Evolutionary conservation across 1,284 basidiomycete genomes (phyloP).

Genomic region (Vanrija sp.): DNA sequence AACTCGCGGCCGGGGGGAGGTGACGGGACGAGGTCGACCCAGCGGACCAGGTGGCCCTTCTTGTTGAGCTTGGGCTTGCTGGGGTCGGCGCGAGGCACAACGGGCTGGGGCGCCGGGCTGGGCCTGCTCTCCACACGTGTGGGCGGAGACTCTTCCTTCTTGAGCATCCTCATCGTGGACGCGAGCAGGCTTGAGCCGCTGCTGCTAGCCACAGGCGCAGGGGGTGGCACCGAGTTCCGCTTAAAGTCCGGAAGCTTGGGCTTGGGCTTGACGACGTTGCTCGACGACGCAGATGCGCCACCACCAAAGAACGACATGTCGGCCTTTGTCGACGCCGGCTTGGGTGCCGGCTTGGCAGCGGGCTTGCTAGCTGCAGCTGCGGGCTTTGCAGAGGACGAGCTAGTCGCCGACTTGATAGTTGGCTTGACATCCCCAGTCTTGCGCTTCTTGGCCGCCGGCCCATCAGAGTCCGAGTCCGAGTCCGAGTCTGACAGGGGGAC

Average conservation of each 20-base stretch:
- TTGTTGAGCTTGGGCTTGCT: slow-evolving; percentile 26
- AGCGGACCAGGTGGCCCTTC: slow-evolving; percentile 31
- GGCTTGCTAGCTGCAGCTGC: not conserved
- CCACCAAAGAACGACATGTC: slow-evolving; percentile 37
- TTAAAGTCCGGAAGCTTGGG: slow-evolving; percentile 25
- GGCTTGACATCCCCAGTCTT: slow-evolving; percentile 12
- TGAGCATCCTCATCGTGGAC: slow-evolving; percentile 9
- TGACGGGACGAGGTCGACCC: slow-evolving; percentile 25
- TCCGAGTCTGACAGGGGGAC: slow-evolving; percentile 9
- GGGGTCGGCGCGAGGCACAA: not conserved
- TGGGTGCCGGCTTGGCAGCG: not conserved
- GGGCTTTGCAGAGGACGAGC: not conserved
- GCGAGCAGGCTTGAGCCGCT: slow-evolving; percentile 3
- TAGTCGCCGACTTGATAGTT: not conserved
- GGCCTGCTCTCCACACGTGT: not conserved
- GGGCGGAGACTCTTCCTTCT: slow-evolving; percentile 5
- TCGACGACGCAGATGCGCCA: slow-evolving; percentile 9
- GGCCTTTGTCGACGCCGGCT: not conserved
- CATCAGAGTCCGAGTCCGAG: not conserved
- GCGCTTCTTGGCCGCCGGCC: slow-evolving; percentile 16
- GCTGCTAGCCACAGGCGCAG: not conserved
- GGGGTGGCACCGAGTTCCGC: slow-evolving; percentile 12
- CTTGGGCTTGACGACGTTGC: slow-evolving; percentile 19
- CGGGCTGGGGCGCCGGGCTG: not conserved
- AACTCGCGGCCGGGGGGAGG: slow-evolving; percentile 20